phyloP scores from a whole-genome alignment of 2,329 filamentous ascomycete genomes.

The Podosphaera fusca region DNA sequence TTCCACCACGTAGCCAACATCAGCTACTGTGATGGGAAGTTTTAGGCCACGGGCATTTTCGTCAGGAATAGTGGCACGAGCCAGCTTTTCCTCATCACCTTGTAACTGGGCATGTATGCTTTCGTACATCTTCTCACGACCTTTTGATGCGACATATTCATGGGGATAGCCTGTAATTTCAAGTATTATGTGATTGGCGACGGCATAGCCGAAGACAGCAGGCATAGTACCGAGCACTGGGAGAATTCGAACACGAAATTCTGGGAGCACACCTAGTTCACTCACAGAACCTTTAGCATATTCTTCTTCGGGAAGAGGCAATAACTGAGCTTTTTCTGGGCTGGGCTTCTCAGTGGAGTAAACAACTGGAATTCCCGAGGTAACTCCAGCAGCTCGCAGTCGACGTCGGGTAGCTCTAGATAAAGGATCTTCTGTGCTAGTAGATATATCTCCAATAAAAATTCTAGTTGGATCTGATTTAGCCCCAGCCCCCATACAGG shows the following conservation, averaged over 20 bases:
- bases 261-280: conserved; percentile 69
- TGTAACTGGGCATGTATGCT: conserved; percentile 55
- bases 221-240: conserved; percentile 95
- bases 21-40: conserved; percentile 52
- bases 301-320: conserved; percentile 73
- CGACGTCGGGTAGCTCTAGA: conserved; percentile 65
- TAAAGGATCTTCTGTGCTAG: conserved; percentile 68
- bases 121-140: conserved; percentile 80
- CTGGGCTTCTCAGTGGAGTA: conserved; percentile 81
- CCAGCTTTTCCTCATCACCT: conserved; percentile 48
- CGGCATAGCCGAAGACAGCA: conserved; percentile 76
- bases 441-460: conserved; percentile 74
- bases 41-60: conserved; percentile 43
- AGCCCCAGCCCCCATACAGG: conserved; percentile 87
- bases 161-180: conserved; percentile 62
- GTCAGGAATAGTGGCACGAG: conserved; percentile 25
- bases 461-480: conserved; percentile 72
- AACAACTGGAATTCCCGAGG: conserved; percentile 69
- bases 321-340: conserved; percentile 71
- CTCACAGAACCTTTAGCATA: conserved; percentile 67
- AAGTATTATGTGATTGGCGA: conserved; percentile 82
- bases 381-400: conserved; percentile 50
- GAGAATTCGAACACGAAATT: conserved; percentile 85
- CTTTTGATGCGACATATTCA: conserved; percentile 62
- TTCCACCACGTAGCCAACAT: conserved; percentile 73